Percentiles rank a stretch among this genome's conserved stretches.
phyloP scores from a whole-genome alignment of 176 grass and related monocot species.

The Aegilops umbellulata region DNA sequence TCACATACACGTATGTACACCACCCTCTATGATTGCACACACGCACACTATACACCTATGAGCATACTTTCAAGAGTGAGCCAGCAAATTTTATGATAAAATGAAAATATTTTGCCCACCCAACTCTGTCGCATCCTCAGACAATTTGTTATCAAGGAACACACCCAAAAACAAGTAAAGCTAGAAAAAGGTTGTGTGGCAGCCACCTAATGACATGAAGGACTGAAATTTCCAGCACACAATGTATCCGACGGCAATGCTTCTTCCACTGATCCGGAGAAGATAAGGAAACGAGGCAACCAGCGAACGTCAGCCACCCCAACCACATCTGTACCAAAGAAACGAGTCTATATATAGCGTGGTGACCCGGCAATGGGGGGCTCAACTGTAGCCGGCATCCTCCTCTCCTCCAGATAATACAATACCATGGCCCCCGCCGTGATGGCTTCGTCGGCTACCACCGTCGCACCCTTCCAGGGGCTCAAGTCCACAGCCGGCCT shows the following conservation, averaged over 20 bases:
- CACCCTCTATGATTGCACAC: no score
- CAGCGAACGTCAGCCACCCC: neutral
- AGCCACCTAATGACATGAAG: no score
- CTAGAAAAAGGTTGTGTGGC: no score
- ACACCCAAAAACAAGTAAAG: no score
- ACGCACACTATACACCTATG: no score
- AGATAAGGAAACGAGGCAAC: neutral
- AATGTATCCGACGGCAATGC: neutral
- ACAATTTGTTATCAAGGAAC: neutral
- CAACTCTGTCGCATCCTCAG: no score
- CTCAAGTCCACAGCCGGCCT: neutral
- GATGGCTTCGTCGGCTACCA: conserved; percentile 8
- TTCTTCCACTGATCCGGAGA: neutral
- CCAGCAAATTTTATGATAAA: no score
- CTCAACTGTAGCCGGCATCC: neutral
- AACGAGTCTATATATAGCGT: neutral
- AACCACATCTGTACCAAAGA: neutral
- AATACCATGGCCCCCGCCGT: neutral
- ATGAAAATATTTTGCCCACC: no score
- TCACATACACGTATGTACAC: no score
- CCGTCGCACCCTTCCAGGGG: neutral
- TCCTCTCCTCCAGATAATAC: no score
- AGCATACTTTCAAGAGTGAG: no score
- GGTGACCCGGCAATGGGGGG: neutral
- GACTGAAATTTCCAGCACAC: neutral